Base-by-base conservation (phyloP, 306 rosid genomes). In the Psophocarpus tetragonolobus region DNA sequence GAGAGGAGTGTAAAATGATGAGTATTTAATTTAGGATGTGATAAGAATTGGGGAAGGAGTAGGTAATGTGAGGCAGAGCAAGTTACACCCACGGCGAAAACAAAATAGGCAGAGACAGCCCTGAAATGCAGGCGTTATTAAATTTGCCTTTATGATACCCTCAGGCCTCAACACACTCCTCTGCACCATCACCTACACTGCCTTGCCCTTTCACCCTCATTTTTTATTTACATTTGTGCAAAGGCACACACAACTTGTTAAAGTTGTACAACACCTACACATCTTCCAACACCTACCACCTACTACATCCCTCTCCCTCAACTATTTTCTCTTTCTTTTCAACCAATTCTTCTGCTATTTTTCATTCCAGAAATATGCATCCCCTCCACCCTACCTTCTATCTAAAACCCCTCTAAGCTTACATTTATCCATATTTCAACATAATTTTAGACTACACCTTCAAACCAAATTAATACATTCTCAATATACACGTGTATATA, bases 71-170 rank as follows among this genome's bases (percentile, higher is more conserved):
- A 33, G 30, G 1, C 9, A 41, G 12, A 74, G 78, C 71, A 83
- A 71, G 73, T 76, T 47, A 30, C 68, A 68, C 79, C 85, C 85
- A 65, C 82, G 80, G 83, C 85, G 44, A 58, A 76, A 76, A 77
- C 75, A 54, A 60, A 44, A n/a, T n/a, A 61, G 38, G 0, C 58
- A 82, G 75, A 54, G 32, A 62, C 74, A 41, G 66, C 39, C 47
- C 56, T 64, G 68, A 74, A 71, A 6, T 63, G 58, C 74, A 65
- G 62, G 8, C 21, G 6, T 30, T 38, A 80, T 54, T 84, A 36
- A 84, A 84, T n/a, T n/a, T 71, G 87, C 73, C 18, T 29, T 51
- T 75, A 17, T 78, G 71, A 57, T 23, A 13, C 73, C 35, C 26
- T 53, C 47, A 69, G 9, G 68, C 35, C 26, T 53, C 47, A 69